phyloP scores from a whole-genome alignment of 108 stramenopile species.

The Skeletonema menzelii region DNA sequence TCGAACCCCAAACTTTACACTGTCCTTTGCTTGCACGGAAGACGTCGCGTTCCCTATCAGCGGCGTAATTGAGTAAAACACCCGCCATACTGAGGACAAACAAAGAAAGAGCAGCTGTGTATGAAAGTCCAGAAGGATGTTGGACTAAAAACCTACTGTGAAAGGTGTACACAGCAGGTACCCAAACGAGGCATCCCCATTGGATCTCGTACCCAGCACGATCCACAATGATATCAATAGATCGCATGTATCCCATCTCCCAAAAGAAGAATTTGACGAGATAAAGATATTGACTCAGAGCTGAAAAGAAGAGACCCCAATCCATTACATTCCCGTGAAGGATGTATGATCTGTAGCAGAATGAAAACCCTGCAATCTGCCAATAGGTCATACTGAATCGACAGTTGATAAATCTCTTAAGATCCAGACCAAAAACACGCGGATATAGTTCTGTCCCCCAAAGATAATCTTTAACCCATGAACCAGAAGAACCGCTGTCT shows the following conservation, averaged over 20 bases:
- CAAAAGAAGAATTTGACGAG: conserved; percentile 98
- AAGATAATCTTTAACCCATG: conserved; percentile 91
- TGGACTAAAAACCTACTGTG: conserved; percentile 85
- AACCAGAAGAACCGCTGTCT: conserved; percentile 89
- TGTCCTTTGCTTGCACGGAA: conserved; percentile 88
- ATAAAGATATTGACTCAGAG: conserved; percentile 76
- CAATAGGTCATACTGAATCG: conserved; percentile 98
- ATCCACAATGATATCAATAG: conserved; percentile 93
- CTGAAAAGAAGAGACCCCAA: conserved; percentile 51
- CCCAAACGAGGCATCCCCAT: conserved; percentile 99
- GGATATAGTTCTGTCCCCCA: conserved; percentile 99
- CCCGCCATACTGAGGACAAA: conserved; percentile 70
- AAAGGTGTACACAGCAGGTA: conserved; percentile 94
- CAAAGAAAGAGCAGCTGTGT: conserved; percentile 53
- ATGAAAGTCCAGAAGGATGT: conserved; percentile 78
- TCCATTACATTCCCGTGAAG: conserved; percentile 43
- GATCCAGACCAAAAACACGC: conserved; percentile 89
- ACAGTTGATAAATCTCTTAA: conserved; percentile 98
- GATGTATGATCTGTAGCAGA: conserved; percentile 54
- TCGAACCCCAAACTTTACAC: conserved; percentile 88
- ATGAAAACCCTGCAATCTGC: conserved; percentile 79
- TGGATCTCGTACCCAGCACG: conserved; percentile 94
- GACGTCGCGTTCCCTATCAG: conserved; percentile 94
- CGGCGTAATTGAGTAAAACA: conserved; percentile 94
- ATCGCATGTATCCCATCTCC: conserved; percentile 99